Conservation (phyloP, 164 flowering plant species). For the Akebia trifoliata region DNA sequence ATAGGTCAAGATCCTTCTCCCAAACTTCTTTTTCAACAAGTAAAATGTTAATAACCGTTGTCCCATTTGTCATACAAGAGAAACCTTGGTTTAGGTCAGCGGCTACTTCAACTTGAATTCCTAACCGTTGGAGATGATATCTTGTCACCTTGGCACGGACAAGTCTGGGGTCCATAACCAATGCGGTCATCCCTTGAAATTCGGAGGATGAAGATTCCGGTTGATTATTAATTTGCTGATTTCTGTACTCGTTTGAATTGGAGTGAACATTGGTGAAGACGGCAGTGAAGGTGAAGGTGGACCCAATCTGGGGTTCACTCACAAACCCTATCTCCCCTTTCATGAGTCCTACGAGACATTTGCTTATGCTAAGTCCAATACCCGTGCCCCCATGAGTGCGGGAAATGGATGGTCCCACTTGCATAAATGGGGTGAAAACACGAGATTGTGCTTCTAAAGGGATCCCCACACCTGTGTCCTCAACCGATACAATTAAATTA, state of each 20-base stretch:
- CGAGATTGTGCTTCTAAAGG: constrained; percentile 79
- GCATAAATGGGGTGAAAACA: constrained; percentile 93
- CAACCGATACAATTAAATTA: constrained; percentile 76
- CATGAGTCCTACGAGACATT: constrained; percentile 86
- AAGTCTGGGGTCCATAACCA: constrained; percentile 62
- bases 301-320: constrained; percentile 71
- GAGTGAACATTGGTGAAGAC: constrained; percentile 45
- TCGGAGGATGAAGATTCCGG: constrained; percentile 37
- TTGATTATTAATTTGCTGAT: constrained; percentile 36
- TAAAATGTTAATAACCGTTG: constrained; percentile 36
- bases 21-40: constrained; percentile 78
- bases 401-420: constrained; percentile 79
- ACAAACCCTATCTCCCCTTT: constrained; percentile 90
- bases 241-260: constrained; percentile 31
- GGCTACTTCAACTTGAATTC: constrained; percentile 57
- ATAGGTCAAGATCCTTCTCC: constrained; percentile 36
- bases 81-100: constrained; percentile 40
- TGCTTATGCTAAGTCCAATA: constrained; percentile 94
- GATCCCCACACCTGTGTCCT: constrained; percentile 93
- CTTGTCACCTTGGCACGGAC: constrained; percentile 66
- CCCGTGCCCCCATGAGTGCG: constrained; percentile 93
- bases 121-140: constrained; percentile 87
- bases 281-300: constrained; percentile 87
- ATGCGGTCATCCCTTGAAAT: constrained; percentile 64
- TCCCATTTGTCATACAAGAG: constrained; percentile 26